A percentile compares a stretch with the other conserved stretches of the same genome.
Conservation (phyloP, 1,284 basidiomycete species). For the Cryptococcus jaspeensis region DNA sequence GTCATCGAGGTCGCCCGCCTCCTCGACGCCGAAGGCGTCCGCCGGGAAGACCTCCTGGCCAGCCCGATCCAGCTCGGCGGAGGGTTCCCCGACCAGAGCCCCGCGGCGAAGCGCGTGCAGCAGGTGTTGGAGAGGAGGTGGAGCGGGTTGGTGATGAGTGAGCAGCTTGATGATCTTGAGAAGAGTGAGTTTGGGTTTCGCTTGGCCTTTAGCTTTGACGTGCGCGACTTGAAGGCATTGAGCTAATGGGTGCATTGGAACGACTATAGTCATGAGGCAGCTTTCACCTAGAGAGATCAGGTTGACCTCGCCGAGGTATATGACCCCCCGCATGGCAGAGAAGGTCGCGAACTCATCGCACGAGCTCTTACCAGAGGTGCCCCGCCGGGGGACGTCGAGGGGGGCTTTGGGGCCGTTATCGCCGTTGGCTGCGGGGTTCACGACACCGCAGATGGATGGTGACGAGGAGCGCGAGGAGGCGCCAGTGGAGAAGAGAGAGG, state of each 20-base stretch:
- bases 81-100: not conserved
- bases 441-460: conserved; percentile 4
- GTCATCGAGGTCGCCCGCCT: conserved; percentile 1
- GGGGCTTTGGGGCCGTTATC: conserved; percentile 3
- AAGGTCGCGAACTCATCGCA: conserved; percentile 26
- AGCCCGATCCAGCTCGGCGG: conserved; percentile 32
- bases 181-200: conserved; percentile 44
- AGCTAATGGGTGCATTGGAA: too few relatives aligned
- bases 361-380: conserved; percentile 11
- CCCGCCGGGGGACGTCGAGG: conserved; percentile 10
- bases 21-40: conserved; percentile 8
- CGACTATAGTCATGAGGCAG: conserved; percentile 40
- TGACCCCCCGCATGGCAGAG: conserved; percentile 36
- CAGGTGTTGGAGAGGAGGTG: conserved; percentile 39
- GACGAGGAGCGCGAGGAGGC: not conserved
- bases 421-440: conserved; percentile 9
- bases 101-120: conserved; percentile 11
- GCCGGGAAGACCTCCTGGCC: conserved; percentile 25
- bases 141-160: conserved; percentile 48
- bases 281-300: conserved; percentile 47
- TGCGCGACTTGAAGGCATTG: too few relatives aligned
- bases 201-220: too few relatives aligned
- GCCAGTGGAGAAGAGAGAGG: too few relatives aligned
- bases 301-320: conserved; percentile 32
- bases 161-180: conserved; percentile 48